These are phyloP conservation scores for Rhodotorula paludigena DNA, from an alignment of 768 basidiomycete genomes.

Conservation along the genomic window DNA sequence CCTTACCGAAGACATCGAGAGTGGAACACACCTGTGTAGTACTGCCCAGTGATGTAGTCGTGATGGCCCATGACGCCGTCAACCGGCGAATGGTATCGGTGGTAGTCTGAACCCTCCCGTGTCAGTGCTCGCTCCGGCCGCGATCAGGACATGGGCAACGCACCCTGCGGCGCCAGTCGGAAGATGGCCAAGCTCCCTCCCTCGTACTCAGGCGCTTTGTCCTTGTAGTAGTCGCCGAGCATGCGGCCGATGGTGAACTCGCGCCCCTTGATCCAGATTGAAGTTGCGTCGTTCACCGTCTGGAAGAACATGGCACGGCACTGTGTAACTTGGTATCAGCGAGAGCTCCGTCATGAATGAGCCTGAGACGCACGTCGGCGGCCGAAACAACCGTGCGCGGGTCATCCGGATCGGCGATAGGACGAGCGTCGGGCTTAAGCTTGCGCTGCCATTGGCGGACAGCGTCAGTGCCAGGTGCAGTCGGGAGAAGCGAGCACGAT, in stretches of 20 bases:
- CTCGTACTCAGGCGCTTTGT: slow-evolving; percentile 63
- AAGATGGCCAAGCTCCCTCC: slow-evolving; percentile 86
- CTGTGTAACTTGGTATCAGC: slow-evolving; percentile 11
- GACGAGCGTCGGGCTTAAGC: slow-evolving; percentile 75
- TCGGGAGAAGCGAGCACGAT: too few species aligned
- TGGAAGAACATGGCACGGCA: slow-evolving; percentile 94
- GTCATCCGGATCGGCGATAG: slow-evolving; percentile 66
- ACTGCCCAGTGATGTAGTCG: slow-evolving; percentile 79
- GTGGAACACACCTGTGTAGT: slow-evolving; percentile 88
- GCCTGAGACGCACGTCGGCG: slow-evolving; percentile 57
- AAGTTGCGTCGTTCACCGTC: slow-evolving; percentile 75
- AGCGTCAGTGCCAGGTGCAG: background rate
- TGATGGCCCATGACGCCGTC: slow-evolving; percentile 77
- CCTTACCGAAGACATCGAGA: fast-evolving
- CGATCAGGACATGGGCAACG: slow-evolving; percentile 75
- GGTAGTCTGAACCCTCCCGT: background rate
- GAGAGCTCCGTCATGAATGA: too few species aligned
- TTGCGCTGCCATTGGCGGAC: slow-evolving; percentile 54
- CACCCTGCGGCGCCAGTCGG: slow-evolving; percentile 66
- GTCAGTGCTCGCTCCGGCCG: slow-evolving; percentile 46
- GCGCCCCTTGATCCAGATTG: slow-evolving; percentile 83
- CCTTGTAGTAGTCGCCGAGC: slow-evolving; percentile 70
- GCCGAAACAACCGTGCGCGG: slow-evolving; percentile 72
- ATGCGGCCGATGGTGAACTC: slow-evolving; percentile 78
- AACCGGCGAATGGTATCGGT: slow-evolving; percentile 52